Evolutionary conservation across 1,284 basidiomycete genomes (phyloP).

Genomic region (Rhodotorula sp.): DNA sequence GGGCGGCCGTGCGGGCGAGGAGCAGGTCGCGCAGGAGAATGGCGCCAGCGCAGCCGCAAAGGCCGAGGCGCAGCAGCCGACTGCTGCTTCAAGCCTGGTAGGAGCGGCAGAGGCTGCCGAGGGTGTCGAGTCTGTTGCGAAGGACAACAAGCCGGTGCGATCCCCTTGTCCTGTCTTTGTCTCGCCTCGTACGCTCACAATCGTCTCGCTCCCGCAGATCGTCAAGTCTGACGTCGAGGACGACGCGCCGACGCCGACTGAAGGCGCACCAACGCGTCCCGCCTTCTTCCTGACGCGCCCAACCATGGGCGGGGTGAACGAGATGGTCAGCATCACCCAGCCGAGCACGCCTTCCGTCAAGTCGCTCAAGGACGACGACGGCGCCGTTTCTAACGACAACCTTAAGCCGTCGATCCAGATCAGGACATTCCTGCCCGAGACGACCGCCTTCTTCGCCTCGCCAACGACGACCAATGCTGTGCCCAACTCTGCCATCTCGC

Average conservation of each 20-base stretch:
- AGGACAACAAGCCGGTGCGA: neutral
- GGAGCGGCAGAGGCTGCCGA: too few species aligned
- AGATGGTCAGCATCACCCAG: constrained; percentile 2
- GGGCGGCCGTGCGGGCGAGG: neutral
- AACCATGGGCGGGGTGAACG: constrained; percentile 14
- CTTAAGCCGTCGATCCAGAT: constrained; percentile 5
- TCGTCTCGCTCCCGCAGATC: neutral
- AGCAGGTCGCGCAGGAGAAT: too few species aligned
- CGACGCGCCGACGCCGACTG: neutral
- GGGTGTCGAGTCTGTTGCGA: too few species aligned
- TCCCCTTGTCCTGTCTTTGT: neutral
- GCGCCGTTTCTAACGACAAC: neutral
- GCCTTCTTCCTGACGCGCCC: constrained; percentile 15
- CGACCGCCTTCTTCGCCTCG: constrained; percentile 12
- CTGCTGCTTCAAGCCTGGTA: too few species aligned
- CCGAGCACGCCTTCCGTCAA: neutral
- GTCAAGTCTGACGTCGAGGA: neutral
- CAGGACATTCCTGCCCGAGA: constrained; percentile 14
- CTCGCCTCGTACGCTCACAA: too few species aligned
- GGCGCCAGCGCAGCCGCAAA: too few species aligned
- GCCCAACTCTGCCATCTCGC: constrained; percentile 18
- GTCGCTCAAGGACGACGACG: neutral
- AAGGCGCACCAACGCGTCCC: neutral
- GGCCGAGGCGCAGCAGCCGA: too few species aligned
- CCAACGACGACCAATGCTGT: constrained; percentile 5